Evolutionary conservation across 2,329 filamentous ascomycete species (phyloP).

Genomic region (Trichoderma sp.): DNA sequence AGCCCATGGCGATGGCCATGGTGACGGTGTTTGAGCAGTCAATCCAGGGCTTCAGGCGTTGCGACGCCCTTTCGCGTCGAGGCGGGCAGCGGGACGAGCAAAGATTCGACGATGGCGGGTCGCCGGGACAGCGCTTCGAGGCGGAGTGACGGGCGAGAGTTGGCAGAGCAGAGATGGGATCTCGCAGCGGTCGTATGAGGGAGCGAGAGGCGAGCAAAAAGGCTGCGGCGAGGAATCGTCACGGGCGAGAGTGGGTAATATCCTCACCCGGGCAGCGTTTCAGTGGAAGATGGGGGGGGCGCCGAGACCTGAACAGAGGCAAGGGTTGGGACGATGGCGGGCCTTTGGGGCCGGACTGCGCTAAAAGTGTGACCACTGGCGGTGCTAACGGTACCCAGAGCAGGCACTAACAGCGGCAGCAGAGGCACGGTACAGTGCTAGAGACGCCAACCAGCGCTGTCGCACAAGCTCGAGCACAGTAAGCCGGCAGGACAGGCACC

Average conservation of each 20-base stretch:
- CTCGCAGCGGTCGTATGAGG: slow-evolving; percentile 4
- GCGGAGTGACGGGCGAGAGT: neutral
- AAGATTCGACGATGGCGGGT: neutral
- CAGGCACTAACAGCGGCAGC: slow-evolving; percentile 4
- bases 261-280: slow-evolving; percentile 16
- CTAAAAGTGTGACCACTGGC: slow-evolving; percentile 20
- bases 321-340: slow-evolving; percentile 7
- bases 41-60: slow-evolving; percentile 41
- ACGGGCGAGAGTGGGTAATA: slow-evolving; percentile 22
- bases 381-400: slow-evolving; percentile 6
- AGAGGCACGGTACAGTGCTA: slow-evolving; percentile 5
- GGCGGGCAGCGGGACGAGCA: slow-evolving; percentile 3
- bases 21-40: slow-evolving; percentile 48
- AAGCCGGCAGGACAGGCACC: neutral
- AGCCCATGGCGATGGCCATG: slow-evolving; percentile 66
- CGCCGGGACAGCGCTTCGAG: slow-evolving; percentile 6
- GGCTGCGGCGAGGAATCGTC: slow-evolving; percentile 12
- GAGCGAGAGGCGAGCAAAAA: slow-evolving; percentile 6
- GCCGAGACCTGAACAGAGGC: slow-evolving; percentile 6
- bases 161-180: neutral
- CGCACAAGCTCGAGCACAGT: neutral
- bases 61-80: slow-evolving; percentile 22
- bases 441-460: neutral
- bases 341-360: slow-evolving; percentile 6
- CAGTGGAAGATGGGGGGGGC: slow-evolving; percentile 13